Conservation (phyloP, 371 early-diverging fungal genomes). For the Mucor velutinosus region DNA sequence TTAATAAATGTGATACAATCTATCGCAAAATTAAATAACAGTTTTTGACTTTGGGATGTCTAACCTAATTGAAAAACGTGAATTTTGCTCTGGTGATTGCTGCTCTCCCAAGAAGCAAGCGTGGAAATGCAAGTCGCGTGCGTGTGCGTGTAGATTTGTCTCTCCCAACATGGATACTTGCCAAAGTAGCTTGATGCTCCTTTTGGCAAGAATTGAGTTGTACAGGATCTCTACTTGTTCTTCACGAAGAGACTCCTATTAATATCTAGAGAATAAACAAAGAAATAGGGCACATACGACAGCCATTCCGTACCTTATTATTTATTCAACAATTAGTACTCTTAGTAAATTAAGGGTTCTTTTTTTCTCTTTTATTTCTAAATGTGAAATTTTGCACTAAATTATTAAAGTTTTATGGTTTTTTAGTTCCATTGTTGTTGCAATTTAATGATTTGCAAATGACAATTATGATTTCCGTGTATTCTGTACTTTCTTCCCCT, state of each 20-base stretch:
- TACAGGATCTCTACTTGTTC: neutral
- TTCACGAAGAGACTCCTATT: neutral
- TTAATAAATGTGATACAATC: conserved; percentile 1
- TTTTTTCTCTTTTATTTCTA: neutral
- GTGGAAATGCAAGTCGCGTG: neutral
- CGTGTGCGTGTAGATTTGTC: neutral
- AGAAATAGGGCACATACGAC: neutral
- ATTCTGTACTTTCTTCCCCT: neutral
- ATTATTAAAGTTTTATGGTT: neutral
- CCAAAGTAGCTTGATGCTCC: conserved; percentile 10
- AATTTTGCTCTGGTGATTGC: neutral
- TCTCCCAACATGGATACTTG: neutral
- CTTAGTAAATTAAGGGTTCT: neutral
- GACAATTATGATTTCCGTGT: neutral
- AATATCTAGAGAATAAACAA: neutral
- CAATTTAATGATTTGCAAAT: neutral
- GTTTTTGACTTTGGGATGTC: neutral
- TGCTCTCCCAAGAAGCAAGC: neutral
- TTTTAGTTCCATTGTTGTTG: conserved; percentile 1
- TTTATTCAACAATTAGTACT: neutral
- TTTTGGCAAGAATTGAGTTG: neutral
- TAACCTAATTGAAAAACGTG: conserved; percentile 2
- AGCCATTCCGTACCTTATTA: neutral
- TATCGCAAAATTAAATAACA: neutral
- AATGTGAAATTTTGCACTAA: neutral